Conservation (phyloP, 2,329 filamentous ascomycete genomes). For the Penicillium sp. region DNA sequence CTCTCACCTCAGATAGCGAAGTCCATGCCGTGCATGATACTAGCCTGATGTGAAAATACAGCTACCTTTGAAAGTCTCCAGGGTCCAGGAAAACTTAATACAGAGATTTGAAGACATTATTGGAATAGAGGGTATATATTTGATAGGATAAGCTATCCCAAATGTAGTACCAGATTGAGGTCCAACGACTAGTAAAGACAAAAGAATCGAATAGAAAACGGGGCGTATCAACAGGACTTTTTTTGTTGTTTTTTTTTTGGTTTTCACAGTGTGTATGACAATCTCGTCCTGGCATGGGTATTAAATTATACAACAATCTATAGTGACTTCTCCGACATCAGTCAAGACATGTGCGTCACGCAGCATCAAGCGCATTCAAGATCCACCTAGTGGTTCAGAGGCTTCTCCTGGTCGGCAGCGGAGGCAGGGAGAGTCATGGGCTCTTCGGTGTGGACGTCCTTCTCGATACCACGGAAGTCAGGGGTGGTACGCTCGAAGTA, state of each 20-base stretch:
- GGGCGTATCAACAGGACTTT: not conserved
- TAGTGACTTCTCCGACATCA: not conserved
- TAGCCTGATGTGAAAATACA: not conserved
- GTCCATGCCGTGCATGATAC: not conserved
- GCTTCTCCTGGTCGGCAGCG: slow-evolving; percentile 13
- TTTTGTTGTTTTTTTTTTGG: too few species aligned
- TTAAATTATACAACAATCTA: not conserved
- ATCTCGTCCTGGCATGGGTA: not conserved
- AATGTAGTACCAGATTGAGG: not conserved
- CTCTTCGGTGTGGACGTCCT: slow-evolving; percentile 14
- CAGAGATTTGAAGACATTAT: not conserved
- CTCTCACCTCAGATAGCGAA: not conserved
- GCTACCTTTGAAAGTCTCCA: too few species aligned
- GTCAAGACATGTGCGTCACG: not conserved
- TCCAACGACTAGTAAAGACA: not conserved
- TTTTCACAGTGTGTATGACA: not conserved
- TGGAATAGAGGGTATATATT: not conserved
- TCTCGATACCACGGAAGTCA: slow-evolving; percentile 36
- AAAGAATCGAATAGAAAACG: not conserved
- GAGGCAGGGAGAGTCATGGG: slow-evolving; percentile 13
- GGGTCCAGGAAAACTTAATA: not conserved
- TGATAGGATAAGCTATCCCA: not conserved
- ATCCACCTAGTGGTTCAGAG: slow-evolving; percentile 1
- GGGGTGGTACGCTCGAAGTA: slow-evolving; percentile 54
- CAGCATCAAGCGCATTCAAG: not conserved